These are phyloP conservation scores for Phytophthora lateralis DNA, from an alignment of 352 stramenopile species.

Conservation along the genomic window DNA sequence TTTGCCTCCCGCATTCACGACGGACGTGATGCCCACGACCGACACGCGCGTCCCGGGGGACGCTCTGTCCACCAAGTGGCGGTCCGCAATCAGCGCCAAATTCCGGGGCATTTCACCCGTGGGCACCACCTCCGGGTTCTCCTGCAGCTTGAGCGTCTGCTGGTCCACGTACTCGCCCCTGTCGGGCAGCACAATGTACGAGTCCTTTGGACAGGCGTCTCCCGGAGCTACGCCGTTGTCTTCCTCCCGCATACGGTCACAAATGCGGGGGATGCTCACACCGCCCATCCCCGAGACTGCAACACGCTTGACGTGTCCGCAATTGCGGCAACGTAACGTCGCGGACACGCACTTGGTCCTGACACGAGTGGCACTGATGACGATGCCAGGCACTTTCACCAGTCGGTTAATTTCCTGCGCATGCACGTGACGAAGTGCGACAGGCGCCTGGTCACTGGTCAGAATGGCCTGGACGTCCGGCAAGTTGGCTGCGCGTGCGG, in stretches of 20 bases:
- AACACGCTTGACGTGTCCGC: conserved; percentile 74
- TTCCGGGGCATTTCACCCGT: conserved; percentile 99
- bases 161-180: conserved; percentile 96
- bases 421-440: conserved; percentile 82
- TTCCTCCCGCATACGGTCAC: conserved; percentile 75
- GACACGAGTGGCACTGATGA: conserved; percentile 95
- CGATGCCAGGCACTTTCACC: conserved; percentile 95
- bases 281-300: conserved; percentile 66
- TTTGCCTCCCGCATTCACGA: conserved; percentile 88
- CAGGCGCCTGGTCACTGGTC: conserved; percentile 72
- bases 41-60: conserved; percentile 96
- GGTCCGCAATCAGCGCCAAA: conserved; percentile 94
- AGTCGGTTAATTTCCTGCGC: conserved; percentile 91
- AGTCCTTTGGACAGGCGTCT: conserved; percentile 83
- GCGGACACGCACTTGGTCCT: conserved; percentile 93
- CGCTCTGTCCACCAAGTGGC: conserved; percentile 95
- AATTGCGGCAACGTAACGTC: conserved; percentile 91
- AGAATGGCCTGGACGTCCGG: conserved; percentile 87
- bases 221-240: conserved; percentile 36
- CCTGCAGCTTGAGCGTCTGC: conserved; percentile 98
- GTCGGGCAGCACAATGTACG: conserved; percentile 96
- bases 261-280: conserved; percentile 84
- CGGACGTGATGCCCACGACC: conserved; percentile 95
- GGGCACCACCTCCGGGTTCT: conserved; percentile 95
- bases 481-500: conserved; percentile 29